Base-by-base conservation (phyloP, 768 basidiomycete genomes). In the Hydnomerulius pinastri region DNA sequence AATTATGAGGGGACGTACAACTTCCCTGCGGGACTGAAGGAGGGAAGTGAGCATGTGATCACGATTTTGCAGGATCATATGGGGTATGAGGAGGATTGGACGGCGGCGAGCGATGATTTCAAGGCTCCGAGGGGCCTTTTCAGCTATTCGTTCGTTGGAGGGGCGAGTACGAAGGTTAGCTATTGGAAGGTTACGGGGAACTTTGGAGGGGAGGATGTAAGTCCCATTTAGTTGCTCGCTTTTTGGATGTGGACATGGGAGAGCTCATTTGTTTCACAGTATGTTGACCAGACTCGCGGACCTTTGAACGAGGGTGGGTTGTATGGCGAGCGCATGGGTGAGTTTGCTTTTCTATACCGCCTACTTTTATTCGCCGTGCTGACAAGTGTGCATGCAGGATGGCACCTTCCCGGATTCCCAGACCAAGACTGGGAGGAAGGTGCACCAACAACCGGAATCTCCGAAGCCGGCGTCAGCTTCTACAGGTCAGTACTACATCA, bases 281-380 rank as follows among this genome's bases (percentile, higher is more conserved):
- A 77, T 54, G 62, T 65, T 25, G 82, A 85, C 59, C 70, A 50
- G 18, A 66, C 69, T 20, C 75, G 83, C 15, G 82, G 82, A 5
- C 71, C 79, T n/a, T 64, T 80, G 48, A 83, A 85, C 53, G 81
- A 82, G 60, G 83, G 83, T 8, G 82, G 82, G 2, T 59, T 82
- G 2, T 81, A 74, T 48, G 80, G 69, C 12, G 82, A 84, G 62
- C 73, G 82, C 15, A 74, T 77, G 71, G 79, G 58, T 49, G 37
- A 46, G 38, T 23, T 23, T 47, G 15, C 5, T 3, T 0, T 12
- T n/a, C n/a, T n/a, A n/a, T n/a, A n/a, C n/a, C n/a, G n/a, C n/a
- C n/a, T n/a, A n/a, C n/a, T 40, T 30, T n/a, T 21, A 17, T 18
- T 5, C 15, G 12, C 15, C 13, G 43, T 20, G 24, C 32, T 58